These are phyloP conservation scores for Claviceps paspali DNA, from an alignment of 2,329 filamentous ascomycete species.

Conservation along the genomic window DNA sequence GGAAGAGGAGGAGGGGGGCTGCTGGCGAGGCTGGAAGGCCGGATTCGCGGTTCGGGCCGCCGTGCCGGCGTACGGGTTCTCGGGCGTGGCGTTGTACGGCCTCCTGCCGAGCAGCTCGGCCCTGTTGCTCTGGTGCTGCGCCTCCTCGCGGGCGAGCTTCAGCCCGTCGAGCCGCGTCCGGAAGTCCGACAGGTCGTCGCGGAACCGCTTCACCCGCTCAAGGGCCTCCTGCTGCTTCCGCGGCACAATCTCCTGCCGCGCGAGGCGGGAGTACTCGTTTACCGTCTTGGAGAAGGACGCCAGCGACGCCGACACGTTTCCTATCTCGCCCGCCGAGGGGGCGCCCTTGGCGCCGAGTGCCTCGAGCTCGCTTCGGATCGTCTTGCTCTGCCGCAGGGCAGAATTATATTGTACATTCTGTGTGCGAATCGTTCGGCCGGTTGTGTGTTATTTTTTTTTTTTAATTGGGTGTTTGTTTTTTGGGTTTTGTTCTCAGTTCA, in stretches of 20 bases:
- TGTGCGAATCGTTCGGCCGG: too few species aligned
- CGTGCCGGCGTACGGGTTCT: conserved; percentile 75
- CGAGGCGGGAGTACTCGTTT: conserved; percentile 77
- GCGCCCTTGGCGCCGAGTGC: conserved; percentile 49
- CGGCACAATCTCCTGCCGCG: conserved; percentile 76
- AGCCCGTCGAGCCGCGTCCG: conserved; percentile 61
- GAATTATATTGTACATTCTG: conserved; percentile 79
- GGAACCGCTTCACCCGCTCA: conserved; percentile 75
- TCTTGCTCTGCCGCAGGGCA: conserved; percentile 68
- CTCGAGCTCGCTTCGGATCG: conserved; percentile 62
- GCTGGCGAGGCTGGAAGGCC: conserved; percentile 27
- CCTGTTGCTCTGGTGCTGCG: conserved; percentile 48
- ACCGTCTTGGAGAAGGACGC: conserved; percentile 75
- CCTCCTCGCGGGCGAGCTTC: conserved; percentile 64
- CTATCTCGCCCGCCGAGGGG: conserved; percentile 39
- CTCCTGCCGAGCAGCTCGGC: conserved; percentile 74
- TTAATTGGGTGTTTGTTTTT: background rate
- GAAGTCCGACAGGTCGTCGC: conserved; percentile 66
- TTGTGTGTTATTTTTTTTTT: background rate
- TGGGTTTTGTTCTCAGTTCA: too few species aligned
- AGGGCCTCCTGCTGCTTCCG: conserved; percentile 85
- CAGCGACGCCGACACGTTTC: conserved; percentile 64
- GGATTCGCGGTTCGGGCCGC: conserved; percentile 18
- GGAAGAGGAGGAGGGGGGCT: too few species aligned
- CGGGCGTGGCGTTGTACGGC: conserved; percentile 65